Conservation (phyloP, 2,329 filamentous ascomycete genomes). For the Pseudocercospora crystallina region DNA sequence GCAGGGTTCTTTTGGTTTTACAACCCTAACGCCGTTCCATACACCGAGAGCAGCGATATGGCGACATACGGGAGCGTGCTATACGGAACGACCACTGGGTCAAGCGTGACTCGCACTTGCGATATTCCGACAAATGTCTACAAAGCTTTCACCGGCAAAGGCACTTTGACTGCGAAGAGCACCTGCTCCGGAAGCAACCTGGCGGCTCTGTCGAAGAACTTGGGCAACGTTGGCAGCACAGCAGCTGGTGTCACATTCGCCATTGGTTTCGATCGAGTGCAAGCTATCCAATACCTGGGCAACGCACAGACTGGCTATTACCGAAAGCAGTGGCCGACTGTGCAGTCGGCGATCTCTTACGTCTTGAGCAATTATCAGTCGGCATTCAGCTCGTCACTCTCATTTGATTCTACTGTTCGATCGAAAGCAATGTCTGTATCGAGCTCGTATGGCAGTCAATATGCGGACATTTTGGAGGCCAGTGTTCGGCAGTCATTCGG, state of each 20-base stretch:
- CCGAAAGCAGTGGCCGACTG: conserved; percentile 24
- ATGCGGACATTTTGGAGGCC: conserved; percentile 32
- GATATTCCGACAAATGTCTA: conserved; percentile 16
- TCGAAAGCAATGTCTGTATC: conserved; percentile 24
- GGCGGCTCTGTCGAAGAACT: conserved; percentile 23
- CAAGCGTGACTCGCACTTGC: conserved; percentile 5
- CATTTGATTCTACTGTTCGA: conserved; percentile 24
- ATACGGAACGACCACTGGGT: conserved; percentile 13
- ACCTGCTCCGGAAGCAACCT: conserved; percentile 17
- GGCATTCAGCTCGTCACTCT: conserved; percentile 17
- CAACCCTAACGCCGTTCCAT: conserved; percentile 25
- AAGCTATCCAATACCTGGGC: conserved; percentile 27
- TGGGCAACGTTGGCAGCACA: conserved; percentile 3
- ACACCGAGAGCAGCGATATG: conserved; percentile 25
- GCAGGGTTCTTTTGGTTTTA: conserved; percentile 25
- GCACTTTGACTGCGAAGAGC: conserved; percentile 8
- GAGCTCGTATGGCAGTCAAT: conserved; percentile 23
- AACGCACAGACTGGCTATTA: conserved; percentile 28
- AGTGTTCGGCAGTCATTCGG: conserved; percentile 30
- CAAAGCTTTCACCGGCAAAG: conserved; percentile 15
- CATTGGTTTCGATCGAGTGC: conserved; percentile 26
- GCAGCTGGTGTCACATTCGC: conserved; percentile 23
- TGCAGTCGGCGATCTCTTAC: conserved; percentile 23
- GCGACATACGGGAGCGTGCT: conserved; percentile 27
- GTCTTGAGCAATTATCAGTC: conserved; percentile 23